These are phyloP conservation scores for Dactylellina leptospora DNA, from an alignment of 2,329 filamentous ascomycete species.

Conservation along the genomic window DNA sequence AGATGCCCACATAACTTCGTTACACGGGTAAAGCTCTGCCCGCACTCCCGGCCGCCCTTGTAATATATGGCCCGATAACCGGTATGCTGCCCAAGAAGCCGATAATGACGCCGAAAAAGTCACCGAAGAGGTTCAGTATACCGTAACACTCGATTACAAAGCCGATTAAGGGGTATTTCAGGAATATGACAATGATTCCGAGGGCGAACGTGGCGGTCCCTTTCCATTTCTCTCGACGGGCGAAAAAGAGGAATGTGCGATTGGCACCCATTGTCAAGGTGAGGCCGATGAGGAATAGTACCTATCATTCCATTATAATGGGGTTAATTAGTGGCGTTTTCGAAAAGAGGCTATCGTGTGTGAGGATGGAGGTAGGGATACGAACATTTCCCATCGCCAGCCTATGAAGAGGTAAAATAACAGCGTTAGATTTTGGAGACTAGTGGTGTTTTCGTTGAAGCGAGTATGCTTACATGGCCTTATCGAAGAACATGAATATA, in stretches of 20 bases:
- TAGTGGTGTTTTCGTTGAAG: neutral
- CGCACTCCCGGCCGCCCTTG: constrained; percentile 71
- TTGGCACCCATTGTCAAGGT: constrained; percentile 92
- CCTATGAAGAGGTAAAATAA: constrained; percentile 64
- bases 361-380: constrained; percentile 35
- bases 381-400: constrained; percentile 96
- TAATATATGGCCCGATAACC: constrained; percentile 85
- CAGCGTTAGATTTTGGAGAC: neutral
- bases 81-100: constrained; percentile 86
- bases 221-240: constrained; percentile 88
- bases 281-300: constrained; percentile 96
- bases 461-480: constrained; percentile 75
- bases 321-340: constrained; percentile 19
- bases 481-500: constrained; percentile 96
- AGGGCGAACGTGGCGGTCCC: constrained; percentile 87
- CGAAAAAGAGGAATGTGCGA: constrained; percentile 94
- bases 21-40: constrained; percentile 47
- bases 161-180: constrained; percentile 89
- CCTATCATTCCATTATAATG: constrained; percentile 65
- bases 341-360: constrained; percentile 31
- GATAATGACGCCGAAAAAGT: constrained; percentile 92
- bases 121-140: constrained; percentile 90
- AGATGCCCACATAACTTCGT: neutral
- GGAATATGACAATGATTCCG: constrained; percentile 83
- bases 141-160: constrained; percentile 93